These are phyloP conservation scores for Malus hybrid DNA, from an alignment of 331 rosid genomes.

Conservation along the genomic window DNA sequence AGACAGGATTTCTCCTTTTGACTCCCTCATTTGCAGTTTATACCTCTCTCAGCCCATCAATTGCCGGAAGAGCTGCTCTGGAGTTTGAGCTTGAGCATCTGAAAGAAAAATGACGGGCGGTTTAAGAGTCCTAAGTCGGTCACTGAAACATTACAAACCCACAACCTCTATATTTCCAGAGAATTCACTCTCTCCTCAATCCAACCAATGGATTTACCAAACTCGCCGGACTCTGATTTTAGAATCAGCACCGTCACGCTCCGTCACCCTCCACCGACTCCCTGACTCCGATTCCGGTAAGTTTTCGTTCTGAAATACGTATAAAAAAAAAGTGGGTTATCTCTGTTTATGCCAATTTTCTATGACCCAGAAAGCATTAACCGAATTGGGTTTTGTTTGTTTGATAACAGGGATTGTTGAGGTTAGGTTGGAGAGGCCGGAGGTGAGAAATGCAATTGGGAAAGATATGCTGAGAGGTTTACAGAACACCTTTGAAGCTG, in stretches of 20 bases:
- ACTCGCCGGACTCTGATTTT: constrained; percentile 52
- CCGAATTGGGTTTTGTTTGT: not conserved
- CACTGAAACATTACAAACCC: constrained; percentile 16
- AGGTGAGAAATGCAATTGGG: constrained; percentile 50
- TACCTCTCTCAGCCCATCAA: no score
- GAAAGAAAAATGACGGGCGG: constrained; percentile 19
- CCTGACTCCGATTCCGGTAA: constrained; percentile 62
- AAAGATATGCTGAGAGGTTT: constrained; percentile 33
- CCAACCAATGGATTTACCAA: constrained; percentile 25
- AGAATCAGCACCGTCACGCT: constrained; percentile 38
- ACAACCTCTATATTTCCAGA: constrained; percentile 20
- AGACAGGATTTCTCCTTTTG: no score
- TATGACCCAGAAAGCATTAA: not conserved
- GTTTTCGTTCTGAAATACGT: not conserved
- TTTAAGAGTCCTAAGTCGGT: constrained; percentile 26
- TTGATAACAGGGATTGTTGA: constrained; percentile 56
- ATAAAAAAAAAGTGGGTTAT: not conserved
- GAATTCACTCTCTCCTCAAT: not conserved
- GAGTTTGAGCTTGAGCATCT: not conserved
- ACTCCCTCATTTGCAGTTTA: no score
- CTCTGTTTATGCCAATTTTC: not conserved
- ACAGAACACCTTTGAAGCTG: constrained; percentile 42
- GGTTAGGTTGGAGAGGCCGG: constrained; percentile 65
- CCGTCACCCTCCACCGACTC: constrained; percentile 57
- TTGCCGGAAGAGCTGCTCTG: not conserved